Conservation (phyloP, 2,329 filamentous ascomycete genomes). For the Colletotrichum sublineola region DNA sequence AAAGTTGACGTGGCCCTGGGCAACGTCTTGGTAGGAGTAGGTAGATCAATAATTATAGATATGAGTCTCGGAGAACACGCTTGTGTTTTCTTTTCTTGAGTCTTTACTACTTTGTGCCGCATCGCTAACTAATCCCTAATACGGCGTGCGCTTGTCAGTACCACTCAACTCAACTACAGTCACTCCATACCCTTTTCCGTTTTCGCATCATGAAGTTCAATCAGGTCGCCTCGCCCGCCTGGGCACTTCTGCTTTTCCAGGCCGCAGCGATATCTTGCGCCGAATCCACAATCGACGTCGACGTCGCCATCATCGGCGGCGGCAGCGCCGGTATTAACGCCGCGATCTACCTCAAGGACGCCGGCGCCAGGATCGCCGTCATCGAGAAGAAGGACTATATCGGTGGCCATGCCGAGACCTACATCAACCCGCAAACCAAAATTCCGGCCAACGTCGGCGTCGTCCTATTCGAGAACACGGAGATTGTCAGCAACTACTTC, state of each 20-base stretch:
- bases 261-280: constrained; percentile 10
- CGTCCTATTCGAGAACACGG: constrained; percentile 50
- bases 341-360: constrained; percentile 55
- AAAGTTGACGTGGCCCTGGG: no score
- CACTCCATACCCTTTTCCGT: neutral
- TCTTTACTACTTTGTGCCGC: no score
- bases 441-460: constrained; percentile 42
- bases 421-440: constrained; percentile 45
- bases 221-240: constrained; percentile 19
- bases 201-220: constrained; percentile 24
- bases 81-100: no score
- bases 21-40: no score
- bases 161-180: neutral
- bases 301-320: constrained; percentile 55
- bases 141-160: neutral
- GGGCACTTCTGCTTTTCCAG: neutral
- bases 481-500: constrained; percentile 54
- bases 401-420: constrained; percentile 60
- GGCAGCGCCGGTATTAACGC: constrained; percentile 57
- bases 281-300: constrained; percentile 34
- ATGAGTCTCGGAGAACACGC: no score
- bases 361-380: constrained; percentile 53
- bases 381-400: constrained; percentile 54
- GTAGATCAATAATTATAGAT: no score
- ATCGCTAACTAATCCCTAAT: neutral